Base-by-base conservation (phyloP, 1,284 basidiomycete species). In the Bjerkandera adusta region DNA sequence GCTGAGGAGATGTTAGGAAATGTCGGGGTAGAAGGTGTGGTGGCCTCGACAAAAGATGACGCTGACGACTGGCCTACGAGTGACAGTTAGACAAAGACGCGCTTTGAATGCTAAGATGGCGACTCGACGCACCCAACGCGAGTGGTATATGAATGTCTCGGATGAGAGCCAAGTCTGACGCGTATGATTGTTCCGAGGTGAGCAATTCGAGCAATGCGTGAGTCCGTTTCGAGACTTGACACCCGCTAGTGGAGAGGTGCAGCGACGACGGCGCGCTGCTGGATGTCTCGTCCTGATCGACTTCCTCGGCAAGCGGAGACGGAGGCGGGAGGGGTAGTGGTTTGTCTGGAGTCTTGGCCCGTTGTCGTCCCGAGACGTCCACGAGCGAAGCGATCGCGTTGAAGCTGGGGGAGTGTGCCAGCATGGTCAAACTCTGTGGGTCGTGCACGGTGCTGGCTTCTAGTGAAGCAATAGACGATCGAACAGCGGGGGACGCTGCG, bases 121-220 rank as follows among this genome's bases (percentile, higher is more conserved):
- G 30, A 46, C 52, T 52, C 27, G 18, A 64, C 60, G 48, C 51
- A 77, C 88, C 87, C 60, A 83, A 66, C 25, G 87, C 87, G 47
- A 89, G 67, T 7, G 86, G 86, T 36, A 93, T 81, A 62, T 94
- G 91, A 22, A 95, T 79, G 56, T 93, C 88, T 37, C 86, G 76
- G 44, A 97, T 81, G 40, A 97, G 73, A 3, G 85, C 85, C 16
- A 97, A 75, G 70, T 97, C 94, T 8, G 81, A 85, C 1, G 93
- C 90, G 66, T 96, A 96, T 0, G 88, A 83, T 22, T 87, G 75
- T 63, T 97, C 94, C 16, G 91, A 93, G 10, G 81, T 78, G 35
- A 92, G 76, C 18, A 95, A 73, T 60, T 97, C 94, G 38, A 85
- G 78, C 27, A 97, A 70, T 1, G 92, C 86, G 61, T 96, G 88